Evolutionary conservation across 345 rosid genomes (phyloP), one percentile per base, ranked within the genome.

Genomic region (Luvunga scandens): DNA sequence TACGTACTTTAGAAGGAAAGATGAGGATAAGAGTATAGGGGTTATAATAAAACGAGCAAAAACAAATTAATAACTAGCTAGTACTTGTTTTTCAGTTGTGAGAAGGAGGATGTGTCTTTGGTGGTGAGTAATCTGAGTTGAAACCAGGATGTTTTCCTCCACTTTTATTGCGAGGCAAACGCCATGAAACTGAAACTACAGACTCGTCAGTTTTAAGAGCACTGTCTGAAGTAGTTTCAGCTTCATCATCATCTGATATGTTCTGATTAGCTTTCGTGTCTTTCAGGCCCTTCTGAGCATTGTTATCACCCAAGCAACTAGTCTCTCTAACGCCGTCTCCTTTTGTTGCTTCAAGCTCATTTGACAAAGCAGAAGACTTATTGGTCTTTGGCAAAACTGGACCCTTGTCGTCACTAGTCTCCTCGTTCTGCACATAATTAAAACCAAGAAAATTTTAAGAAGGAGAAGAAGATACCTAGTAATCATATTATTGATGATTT

Each of bases 61-160:
- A 38, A 68, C 14, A 28, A 81, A 69, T 53, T 12, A 74, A 59
- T 56, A 38, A 45, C 18, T 13, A 3, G 16, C 50, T n/a, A 67
- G 31, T 48, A 18, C 71, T 60, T 65, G 30, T 33, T 55, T 61
- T 28, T 85, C 86, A 92, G 82, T 92, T 92, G 80, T 92, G 97
- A 61, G 91, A 87, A 78, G 97, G 97, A 30, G 97, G 97, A 73
- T 92, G 97, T 16, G 91, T 92, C 72, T 87, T 89, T 19, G 97
- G 97, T 36, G 90, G 91, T 76, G 90, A 73, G 81, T 92, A 92
- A 62, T 92, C 97, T 39, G 91, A 85, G 80, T 84, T 87, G 78
- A 92, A 92, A 70, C 83, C 89, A n/a, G 94, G 94, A 55, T 85
- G 84, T 69, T 87, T 86, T 36, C 82, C 87, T 6, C 82, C 87